Evolutionary conservation across 1,139 yeast species (phyloP), one percentile per base, ranked within the genome.

Genomic region (Suhomyces wounanorum): DNA sequence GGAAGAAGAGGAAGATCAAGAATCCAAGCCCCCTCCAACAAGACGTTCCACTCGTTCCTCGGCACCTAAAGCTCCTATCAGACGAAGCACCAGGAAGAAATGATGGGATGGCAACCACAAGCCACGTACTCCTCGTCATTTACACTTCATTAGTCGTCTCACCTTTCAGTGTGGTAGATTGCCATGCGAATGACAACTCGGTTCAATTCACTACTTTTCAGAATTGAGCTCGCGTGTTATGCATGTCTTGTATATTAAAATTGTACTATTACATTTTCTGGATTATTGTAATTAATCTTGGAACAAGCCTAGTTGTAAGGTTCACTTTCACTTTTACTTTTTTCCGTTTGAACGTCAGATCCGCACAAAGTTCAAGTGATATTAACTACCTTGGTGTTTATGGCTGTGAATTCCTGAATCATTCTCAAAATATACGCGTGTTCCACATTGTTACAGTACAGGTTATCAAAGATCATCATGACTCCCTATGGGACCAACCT

Each of bases 61-160:
- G 10, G 58, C 55, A 17, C 54, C 59, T 1, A 49, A 48, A 21
- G 59, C 56, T 9, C 67, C 68, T 5, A 49, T 63, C 3, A 59
- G 72, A 53, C 59, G 72, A 53, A 66, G 71, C 43, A 54, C 66
- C 21, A 53, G 72, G 44, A 66, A 59, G 52, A 67, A 59, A 56
- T 66, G 53, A 45, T 21, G 28, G 7, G 33, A 21, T 4, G 14
- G 2, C 33, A 11, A 7, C 33, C 13, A 26, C 30, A 21, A 21
- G 23, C 23, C 23, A 21, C 3, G 6, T 21, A 4, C 23, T 21
- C 3, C 23, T 3, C 23, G 23, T 21, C 23, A 21, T 21, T 21
- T 21, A 21, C 23, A 21, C 23, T 4, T 21, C 23, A 3, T 6
- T 21, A n/a, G n/a, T n/a, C n/a, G 28, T 25, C 28, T 28, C 31